Base-by-base conservation (phyloP, 2,329 filamentous ascomycete genomes). In the Didymella sp. region DNA sequence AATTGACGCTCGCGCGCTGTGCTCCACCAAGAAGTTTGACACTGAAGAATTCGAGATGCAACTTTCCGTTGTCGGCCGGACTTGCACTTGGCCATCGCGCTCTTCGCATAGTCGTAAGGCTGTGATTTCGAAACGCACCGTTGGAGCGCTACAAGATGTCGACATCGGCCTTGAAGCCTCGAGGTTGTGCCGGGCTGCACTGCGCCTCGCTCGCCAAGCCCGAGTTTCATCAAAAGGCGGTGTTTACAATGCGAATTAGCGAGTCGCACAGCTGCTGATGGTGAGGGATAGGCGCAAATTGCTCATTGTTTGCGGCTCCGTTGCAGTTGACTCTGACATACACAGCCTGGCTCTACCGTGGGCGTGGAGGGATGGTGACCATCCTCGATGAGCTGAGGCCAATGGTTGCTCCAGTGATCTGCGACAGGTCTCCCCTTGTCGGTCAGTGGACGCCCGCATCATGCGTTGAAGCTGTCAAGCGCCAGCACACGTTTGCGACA, bases 131-230 rank as follows among this genome's bases (percentile, higher is more conserved):
- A 57, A 57, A 57, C 48, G 19, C 52, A 44, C 44, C 54, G 56
- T 42, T 55, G 31, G 17, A 42, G 51, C 44, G 42, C 51, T 47
- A 37, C 50, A 15, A 5, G 12, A 22, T 28, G 30, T 52, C 38
- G 44, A 57, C 24, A 33, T 47, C 38, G 35, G 31, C 48, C 48
- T 52, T 52, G 37, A 52, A 68, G 69, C 70, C 69, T 72, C 63
- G 72, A 71, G 63, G 56, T 61, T 47, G 19, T 45, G 41, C 50
- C 58, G 55, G 51, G 46, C 61, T 65, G 70, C 66, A 70, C 69
- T 74, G 63, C 70, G 72, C 72, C 72, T 67, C 69, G 59, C 59
- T 70, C 68, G 69, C 70, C 69, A 68, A 52, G 62, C 55, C 58
- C 50, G 45, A 40, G 55, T 47, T 51, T 62, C 51, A 63, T 64